phyloP scores from a whole-genome alignment of 805 yeast species.

The Scheffersomyces ergatensis region DNA sequence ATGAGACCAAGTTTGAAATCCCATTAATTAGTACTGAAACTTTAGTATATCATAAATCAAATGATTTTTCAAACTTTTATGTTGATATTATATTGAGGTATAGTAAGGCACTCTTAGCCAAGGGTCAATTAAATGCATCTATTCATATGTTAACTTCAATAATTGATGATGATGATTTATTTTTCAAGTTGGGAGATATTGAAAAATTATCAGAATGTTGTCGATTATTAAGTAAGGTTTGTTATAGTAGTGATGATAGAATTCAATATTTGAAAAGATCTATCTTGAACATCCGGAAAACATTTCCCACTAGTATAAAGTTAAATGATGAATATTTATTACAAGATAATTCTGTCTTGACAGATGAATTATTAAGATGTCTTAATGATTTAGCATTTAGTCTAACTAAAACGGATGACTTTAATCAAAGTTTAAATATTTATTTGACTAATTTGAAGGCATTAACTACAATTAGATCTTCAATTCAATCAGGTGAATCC shows the following conservation, averaged over 20 bases:
- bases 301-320: constrained; percentile 21
- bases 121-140: constrained; percentile 33
- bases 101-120: constrained; percentile 39
- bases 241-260: constrained; percentile 15
- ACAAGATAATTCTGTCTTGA: constrained; percentile 22
- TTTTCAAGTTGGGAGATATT: constrained; percentile 37
- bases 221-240: constrained; percentile 29
- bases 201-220: constrained; percentile 40
- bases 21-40: constrained; percentile 32
- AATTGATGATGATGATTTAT: constrained; percentile 34
- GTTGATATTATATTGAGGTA: constrained; percentile 41
- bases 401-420: constrained; percentile 18
- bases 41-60: constrained; percentile 26
- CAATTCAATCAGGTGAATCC: constrained; percentile 7
- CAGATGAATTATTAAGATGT: constrained; percentile 35
- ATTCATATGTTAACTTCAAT: constrained; percentile 24
- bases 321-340: constrained; percentile 24
- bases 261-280: constrained; percentile 27
- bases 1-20: constrained; percentile 26
- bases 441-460: constrained; percentile 33
- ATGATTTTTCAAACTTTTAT: constrained; percentile 38
- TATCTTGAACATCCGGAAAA: constrained; percentile 27
- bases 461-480: constrained; percentile 16
- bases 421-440: constrained; percentile 27
- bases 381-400: constrained; percentile 33